Conservation (phyloP, 371 early-diverging fungal genomes). For the Polyrhizophydium stewartii region DNA sequence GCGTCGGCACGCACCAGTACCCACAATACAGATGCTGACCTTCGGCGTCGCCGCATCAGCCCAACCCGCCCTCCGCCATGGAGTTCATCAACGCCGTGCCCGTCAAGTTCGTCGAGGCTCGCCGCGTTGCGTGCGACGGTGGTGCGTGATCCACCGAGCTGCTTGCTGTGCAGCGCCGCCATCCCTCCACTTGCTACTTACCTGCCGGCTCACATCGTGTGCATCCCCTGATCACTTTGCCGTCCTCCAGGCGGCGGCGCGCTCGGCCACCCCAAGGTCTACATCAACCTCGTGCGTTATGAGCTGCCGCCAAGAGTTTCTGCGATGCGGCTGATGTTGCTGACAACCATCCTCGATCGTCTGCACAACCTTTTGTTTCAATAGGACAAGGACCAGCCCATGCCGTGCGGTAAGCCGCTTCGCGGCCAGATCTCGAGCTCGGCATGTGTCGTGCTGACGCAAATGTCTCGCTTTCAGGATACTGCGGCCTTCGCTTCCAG, state of each 20-base stretch:
- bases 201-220: background rate
- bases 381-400: conserved; percentile 51
- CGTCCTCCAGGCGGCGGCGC: conserved; percentile 71
- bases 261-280: conserved; percentile 92
- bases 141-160: conserved; percentile 49
- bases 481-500: conserved; percentile 71
- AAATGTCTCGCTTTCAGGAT: conserved; percentile 5
- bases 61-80: conserved; percentile 85
- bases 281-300: conserved; percentile 78
- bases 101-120: conserved; percentile 65
- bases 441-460: background rate
- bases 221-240: background rate
- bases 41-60: conserved; percentile 44
- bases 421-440: background rate
- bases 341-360: background rate
- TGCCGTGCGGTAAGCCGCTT: conserved; percentile 63
- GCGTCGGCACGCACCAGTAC: background rate
- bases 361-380: background rate
- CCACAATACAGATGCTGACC: background rate
- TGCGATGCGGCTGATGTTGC: too few species aligned
- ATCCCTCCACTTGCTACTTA: background rate
- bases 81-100: conserved; percentile 89
- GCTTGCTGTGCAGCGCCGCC: background rate
- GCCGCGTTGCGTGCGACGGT: conserved; percentile 85
- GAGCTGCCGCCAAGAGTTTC: too few species aligned